phyloP scores from a whole-genome alignment of 2,329 filamentous ascomycete genomes.

The Neurospora sp. region DNA sequence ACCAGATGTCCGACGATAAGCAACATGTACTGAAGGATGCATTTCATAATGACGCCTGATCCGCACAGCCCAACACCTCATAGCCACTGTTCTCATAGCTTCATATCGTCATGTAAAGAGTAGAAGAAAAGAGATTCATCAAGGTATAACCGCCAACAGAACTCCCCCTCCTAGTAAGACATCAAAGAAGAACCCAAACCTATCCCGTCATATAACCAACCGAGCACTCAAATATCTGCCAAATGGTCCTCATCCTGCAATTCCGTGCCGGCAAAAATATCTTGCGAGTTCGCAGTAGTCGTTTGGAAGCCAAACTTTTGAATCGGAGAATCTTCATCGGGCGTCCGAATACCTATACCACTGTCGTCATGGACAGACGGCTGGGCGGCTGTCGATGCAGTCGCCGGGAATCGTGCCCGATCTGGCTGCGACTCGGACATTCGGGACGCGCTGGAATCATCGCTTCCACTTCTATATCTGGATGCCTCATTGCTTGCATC shows the following conservation, averaged over 20 bases:
- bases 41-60: slow-evolving; percentile 1
- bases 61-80: neutral
- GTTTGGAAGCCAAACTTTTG: slow-evolving; percentile 40
- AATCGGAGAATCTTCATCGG: slow-evolving; percentile 53
- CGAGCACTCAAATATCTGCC: slow-evolving; percentile 6
- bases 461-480: slow-evolving; percentile 35
- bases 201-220: no score
- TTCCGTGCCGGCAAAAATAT: slow-evolving; percentile 20
- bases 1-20: slow-evolving; percentile 1
- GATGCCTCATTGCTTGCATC: slow-evolving; percentile 26
- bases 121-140: slow-evolving; percentile 1
- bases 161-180: slow-evolving; percentile 18
- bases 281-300: slow-evolving; percentile 16
- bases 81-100: slow-evolving; percentile 9
- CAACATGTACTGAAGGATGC: slow-evolving; percentile 5
- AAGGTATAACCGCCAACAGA: slow-evolving; percentile 9
- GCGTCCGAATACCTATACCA: slow-evolving; percentile 61
- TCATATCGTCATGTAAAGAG: slow-evolving; percentile 13
- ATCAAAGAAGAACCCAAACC: slow-evolving; percentile 3
- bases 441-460: slow-evolving; percentile 35
- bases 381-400: slow-evolving; percentile 30
- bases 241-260: slow-evolving; percentile 15
- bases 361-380: slow-evolving; percentile 54
- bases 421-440: slow-evolving; percentile 39
- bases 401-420: slow-evolving; percentile 38